phyloP scores from a whole-genome alignment of 192 early-diverging fungal genomes.

The Backusella psychrophila region DNA sequence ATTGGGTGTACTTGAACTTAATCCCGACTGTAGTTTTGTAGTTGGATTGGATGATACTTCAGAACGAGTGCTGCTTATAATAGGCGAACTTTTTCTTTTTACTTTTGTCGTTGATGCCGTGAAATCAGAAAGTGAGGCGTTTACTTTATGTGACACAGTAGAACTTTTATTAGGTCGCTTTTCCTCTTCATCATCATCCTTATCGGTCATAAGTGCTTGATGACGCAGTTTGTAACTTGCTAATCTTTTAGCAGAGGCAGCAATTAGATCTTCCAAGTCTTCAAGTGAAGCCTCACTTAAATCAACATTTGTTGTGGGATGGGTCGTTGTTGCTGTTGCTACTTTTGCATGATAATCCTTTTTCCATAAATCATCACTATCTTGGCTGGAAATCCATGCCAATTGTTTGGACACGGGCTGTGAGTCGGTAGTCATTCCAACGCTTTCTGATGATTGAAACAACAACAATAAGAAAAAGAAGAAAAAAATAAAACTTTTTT shows the following conservation, averaged over 20 bases:
- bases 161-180: not conserved
- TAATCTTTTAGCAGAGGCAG: slow-evolving; percentile 18
- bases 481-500: not conserved
- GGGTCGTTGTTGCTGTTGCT: not conserved
- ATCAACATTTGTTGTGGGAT: slow-evolving; percentile 13
- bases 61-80: not conserved
- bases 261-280: slow-evolving; percentile 22
- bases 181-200: not conserved
- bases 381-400: not conserved
- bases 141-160: not conserved
- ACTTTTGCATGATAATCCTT: not conserved
- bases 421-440: not conserved
- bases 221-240: slow-evolving; percentile 15
- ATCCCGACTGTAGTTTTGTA: not conserved
- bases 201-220: slow-evolving; percentile 3
- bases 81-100: not conserved
- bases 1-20: not conserved
- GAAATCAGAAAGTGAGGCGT: slow-evolving; percentile 3
- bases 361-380: not conserved
- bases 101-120: not conserved
- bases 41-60: not conserved
- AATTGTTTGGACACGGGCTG: not conserved
- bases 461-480: not conserved
- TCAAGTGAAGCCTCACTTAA: slow-evolving; percentile 20
- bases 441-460: not conserved